Evolutionary conservation across 2,329 filamentous ascomycete species (phyloP), one percentile per base, ranked within the genome.

Genomic region (Colletotrichum euphorbiae): DNA sequence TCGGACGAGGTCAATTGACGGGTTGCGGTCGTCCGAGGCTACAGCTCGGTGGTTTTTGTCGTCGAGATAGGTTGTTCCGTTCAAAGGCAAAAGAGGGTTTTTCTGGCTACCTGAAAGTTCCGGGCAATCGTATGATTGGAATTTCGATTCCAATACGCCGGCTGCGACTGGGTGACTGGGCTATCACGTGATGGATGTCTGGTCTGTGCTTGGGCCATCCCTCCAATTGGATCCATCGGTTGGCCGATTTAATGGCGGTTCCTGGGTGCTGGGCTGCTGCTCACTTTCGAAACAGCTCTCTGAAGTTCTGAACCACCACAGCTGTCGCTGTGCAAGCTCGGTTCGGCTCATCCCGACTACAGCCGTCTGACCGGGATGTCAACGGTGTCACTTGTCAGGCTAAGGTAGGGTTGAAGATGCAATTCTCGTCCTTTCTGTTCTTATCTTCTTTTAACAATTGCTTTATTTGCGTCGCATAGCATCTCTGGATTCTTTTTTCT

Each of bases 1-100:
- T 38, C 36, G 36, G 6, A 13, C 7, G 9, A 38, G 15, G 54
- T 65, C 77, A 79, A 80, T 81, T 80, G 79, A 62, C 21, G 58
- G 52, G 45, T 40, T 51, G 36, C 42, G 31, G 62, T 36, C 65
- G 67, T 69, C 56, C 45, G 40, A 31, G 46, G 67, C 50, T 24
- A 64, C 17, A 46, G 54, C 21, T 46, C 36, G 38, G 24, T 28
- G 31, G 42, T 28, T 38, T 38, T 59, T 57, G 21, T 51, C 46
- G 46, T 24, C 21, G 67, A 46, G 48, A 51, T 52, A 51, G 62
- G 36, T 58, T 50, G 61, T 58, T 54, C 62, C 62, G 55, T 60
- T 62, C 54, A 38, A 59, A 48, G 61, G 54, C 51, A 63, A 70
- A 63, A 71, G 69, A 67, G 67, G 70, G 65, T 71, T 71, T 71